Evolutionary conservation across 495 filamentous ascomycete genomes (phyloP), one percentile per base, ranked within the genome.

Genomic region (Parathielavia appendiculata): DNA sequence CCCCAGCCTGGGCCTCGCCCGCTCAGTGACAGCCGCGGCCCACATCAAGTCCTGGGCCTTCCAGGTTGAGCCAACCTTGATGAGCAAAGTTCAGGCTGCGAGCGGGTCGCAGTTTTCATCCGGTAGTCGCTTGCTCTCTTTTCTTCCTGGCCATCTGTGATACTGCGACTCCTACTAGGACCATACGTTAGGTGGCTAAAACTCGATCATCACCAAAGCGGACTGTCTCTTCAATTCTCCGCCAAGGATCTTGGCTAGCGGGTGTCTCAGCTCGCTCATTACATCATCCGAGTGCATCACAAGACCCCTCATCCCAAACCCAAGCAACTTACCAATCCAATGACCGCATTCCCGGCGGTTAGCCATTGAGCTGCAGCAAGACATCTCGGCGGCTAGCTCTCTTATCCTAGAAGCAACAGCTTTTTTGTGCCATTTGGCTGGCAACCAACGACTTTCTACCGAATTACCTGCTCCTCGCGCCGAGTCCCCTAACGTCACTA

Each of bases 271-370:
- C 49, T 36, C 32, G 38, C 51, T 54, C 58, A 64, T 64, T 64
- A 64, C 62, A 64, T 64, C 62, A 64, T 64, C 58, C 59, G 38
- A 47, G 34, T 26, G 36, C 54, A 48, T 57, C 59, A 57, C 44
- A 50, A 58, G 60, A 62, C 60, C 60, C 60, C 60, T 62, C 60
- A 54, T n/a, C 46, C 30, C 36, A 55, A 54, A 51, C 41, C 59
- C 59, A 58, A 49, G 45, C 59, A 57, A 44, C 48, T 49, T 48
- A 61, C 53, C 53, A 38, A 61, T 11, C 5, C 23, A 30, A 13
- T 32, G 13, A 32, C 45, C 23, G 32, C 45, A 48, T 17, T 16
- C 4, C 13, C 43, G 41, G 13, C 45, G 34, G 52, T 23, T 48
- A 35, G 53, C 26, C 39, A 47, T 48, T 12, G 34, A 8, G 40